Base-by-base conservation (phyloP, 768 basidiomycete species). In the Macrolepiota albuminosa region DNA sequence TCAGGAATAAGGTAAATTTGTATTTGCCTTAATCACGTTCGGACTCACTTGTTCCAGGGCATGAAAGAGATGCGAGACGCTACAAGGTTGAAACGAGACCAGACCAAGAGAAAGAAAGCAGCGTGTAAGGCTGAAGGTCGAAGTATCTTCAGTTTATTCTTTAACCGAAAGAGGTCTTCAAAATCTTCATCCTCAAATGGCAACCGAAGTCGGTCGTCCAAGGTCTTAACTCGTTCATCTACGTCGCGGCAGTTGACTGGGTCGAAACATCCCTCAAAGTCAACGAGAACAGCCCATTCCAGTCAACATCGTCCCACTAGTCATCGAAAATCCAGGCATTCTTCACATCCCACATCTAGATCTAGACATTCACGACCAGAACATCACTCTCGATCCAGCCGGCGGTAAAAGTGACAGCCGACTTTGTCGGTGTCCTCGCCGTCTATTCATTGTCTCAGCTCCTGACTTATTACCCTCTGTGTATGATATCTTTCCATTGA, bases 11-110 rank as follows among this genome's bases (percentile, higher is more conserved):
- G 71, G 83, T 81, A 63, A 49, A 69, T 54, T 9, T 61, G n/a
- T 29, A 18, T 54, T 14, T 24, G 3, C 60, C 50, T 51, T 14
- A 26, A n/a, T 56, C 37, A 31, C 13, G 62, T 53, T 43, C 21
- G 39, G 26, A 54, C 64, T 59, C 62, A 59, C 39, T 43, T 45
- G 42, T 59, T 57, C 8, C 64, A 84, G 76, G 89, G 89, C 49
- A 89, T 89, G 69, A 77, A 76, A 54, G 89, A 91, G 71, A 90
- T 90, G 85, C 75, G 75, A 53, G 80, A 80, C 33, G 88, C 88
- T 4, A 61, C 65, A 58, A 61, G 42, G 52, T 48, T 52, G 31
- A 63, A 53, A 54, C 31, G 48, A 56, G 58, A 54, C n/a, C 39
- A 21, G 6, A 49, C 59, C 59, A 55, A 16, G 34, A 60, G 29